Conservation (phyloP, 805 yeast genomes). For the Barnettozyma siamensis region DNA sequence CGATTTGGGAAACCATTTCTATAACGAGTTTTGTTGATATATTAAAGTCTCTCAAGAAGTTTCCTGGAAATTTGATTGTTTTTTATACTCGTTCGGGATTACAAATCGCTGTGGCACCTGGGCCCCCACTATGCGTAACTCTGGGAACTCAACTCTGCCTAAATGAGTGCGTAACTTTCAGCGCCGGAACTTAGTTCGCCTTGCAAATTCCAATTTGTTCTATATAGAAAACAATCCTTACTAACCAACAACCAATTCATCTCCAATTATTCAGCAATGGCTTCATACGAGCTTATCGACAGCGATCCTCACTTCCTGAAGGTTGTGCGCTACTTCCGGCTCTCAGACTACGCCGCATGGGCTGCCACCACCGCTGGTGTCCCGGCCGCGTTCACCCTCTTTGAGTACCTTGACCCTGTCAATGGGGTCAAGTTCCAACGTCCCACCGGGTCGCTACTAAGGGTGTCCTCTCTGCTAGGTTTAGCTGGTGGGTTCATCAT, state of each 20-base stretch:
- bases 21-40: conserved; percentile 14
- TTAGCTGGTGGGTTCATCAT: conserved; percentile 65
- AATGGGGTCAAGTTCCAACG: conserved; percentile 40
- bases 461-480: conserved; percentile 61
- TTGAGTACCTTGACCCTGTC: conserved; percentile 44
- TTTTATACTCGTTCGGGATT: conserved; percentile 1
- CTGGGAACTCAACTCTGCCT: neutral
- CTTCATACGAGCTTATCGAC: conserved; percentile 44
- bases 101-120: conserved; percentile 4
- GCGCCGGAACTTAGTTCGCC: neutral
- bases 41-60: no score
- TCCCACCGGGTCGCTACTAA: conserved; percentile 49
- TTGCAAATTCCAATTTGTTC: neutral
- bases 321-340: conserved; percentile 68
- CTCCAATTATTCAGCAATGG: neutral
- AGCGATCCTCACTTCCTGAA: conserved; percentile 70
- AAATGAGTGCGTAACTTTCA: neutral
- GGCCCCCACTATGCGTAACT: neutral
- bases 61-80: neutral
- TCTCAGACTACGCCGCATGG: conserved; percentile 54
- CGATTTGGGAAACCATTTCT: conserved; percentile 49
- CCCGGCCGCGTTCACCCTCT: conserved; percentile 39
- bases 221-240: neutral
- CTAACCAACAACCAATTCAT: neutral
- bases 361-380: conserved; percentile 42